These are phyloP conservation scores for Populus hybrid DNA, from an alignment of 441 rosid species.

Conservation along the genomic window DNA sequence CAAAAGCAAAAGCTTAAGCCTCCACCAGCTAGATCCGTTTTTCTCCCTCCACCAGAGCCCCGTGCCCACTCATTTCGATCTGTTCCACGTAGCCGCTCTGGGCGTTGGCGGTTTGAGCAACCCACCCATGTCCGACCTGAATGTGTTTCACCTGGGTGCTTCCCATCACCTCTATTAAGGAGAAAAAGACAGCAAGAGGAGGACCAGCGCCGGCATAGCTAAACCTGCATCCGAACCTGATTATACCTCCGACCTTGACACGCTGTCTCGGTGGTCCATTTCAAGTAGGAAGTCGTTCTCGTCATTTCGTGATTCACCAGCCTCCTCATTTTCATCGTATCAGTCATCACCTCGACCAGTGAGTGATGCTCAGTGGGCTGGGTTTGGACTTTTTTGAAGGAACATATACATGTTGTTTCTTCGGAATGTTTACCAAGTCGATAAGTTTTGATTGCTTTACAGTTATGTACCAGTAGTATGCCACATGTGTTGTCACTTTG, in stretches of 20 bases:
- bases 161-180: constrained; percentile 50
- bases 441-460: neutral
- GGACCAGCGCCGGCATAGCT: constrained; percentile 18
- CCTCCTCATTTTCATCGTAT: constrained; percentile 60
- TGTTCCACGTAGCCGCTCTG: constrained; percentile 53
- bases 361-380: constrained; percentile 65
- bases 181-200: constrained; percentile 43
- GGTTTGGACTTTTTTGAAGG: constrained; percentile 61
- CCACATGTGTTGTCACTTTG: neutral
- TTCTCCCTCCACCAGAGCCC: constrained; percentile 36
- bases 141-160: constrained; percentile 59
- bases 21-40: constrained; percentile 47
- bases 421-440: neutral
- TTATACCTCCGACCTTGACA: constrained; percentile 43
- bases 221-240: constrained; percentile 31
- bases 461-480: too few relatives aligned
- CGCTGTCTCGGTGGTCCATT: constrained; percentile 47
- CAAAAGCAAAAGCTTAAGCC: constrained; percentile 52
- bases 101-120: constrained; percentile 49
- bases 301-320: constrained; percentile 48
- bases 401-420: neutral
- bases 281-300: constrained; percentile 62
- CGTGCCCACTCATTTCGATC: constrained; percentile 60
- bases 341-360: constrained; percentile 52
- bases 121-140: constrained; percentile 37